Evolutionary conservation across 1,284 basidiomycete species (phyloP).

Genomic region (Fistulinella cinereoalba): DNA sequence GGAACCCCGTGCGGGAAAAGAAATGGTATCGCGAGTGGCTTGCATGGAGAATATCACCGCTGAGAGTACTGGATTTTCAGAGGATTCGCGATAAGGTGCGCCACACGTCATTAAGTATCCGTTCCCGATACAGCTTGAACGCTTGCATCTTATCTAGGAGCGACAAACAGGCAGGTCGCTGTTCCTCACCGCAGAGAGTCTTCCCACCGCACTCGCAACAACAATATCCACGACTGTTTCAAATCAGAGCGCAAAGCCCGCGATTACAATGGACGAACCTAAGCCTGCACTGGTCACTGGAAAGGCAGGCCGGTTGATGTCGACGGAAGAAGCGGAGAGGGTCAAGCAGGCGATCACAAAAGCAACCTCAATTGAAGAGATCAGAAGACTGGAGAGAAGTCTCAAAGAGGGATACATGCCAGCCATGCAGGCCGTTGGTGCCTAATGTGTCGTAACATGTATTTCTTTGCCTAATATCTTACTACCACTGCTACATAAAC

Average conservation of each 20-base stretch:
- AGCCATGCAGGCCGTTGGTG: conserved; percentile 69
- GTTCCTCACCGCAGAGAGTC: conserved; percentile 72
- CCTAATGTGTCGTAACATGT: conserved; percentile 42
- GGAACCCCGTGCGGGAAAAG: conserved; percentile 91
- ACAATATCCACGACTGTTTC: conserved; percentile 74
- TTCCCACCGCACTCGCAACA: conserved; percentile 80
- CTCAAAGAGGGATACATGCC: conserved; percentile 85
- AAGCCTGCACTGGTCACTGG: conserved; percentile 54
- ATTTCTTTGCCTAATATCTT: conserved; percentile 23
- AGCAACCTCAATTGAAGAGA: conserved; percentile 89
- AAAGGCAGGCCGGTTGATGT: conserved; percentile 84
- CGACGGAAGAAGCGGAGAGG: conserved; percentile 87
- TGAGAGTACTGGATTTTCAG: conserved; percentile 96
- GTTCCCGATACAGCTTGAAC: conserved; percentile 26
- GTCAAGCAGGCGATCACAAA: conserved; percentile 89
- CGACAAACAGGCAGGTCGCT: conserved; percentile 69
- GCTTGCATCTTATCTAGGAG: conserved; percentile 52
- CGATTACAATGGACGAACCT: conserved; percentile 69
- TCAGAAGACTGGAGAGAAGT: conserved; percentile 83
- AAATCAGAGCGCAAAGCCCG: conserved; percentile 54
- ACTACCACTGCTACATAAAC: background rate
- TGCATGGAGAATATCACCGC: conserved; percentile 74
- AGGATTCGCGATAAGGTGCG: conserved; percentile 93
- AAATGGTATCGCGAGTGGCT: conserved; percentile 98
- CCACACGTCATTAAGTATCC: conserved; percentile 31